A percentile compares a stretch with the other conserved stretches of the same genome.
Conservation (phyloP, 1,284 basidiomycete species). For the Trichosporon sp. region DNA sequence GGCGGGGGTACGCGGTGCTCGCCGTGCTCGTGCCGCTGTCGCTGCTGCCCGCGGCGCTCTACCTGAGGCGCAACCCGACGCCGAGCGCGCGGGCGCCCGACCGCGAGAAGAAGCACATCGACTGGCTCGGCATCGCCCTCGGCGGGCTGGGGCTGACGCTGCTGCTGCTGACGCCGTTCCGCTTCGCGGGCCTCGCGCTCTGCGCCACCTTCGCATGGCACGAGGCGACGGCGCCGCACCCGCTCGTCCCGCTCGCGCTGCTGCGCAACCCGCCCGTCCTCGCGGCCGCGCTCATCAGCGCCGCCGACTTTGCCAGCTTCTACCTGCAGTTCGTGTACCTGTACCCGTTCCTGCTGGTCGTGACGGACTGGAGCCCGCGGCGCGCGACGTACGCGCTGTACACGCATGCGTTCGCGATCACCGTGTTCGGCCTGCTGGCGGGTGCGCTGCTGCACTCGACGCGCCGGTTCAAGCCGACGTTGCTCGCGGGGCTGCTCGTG, state of each 20-base stretch:
- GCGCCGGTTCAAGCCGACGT: constrained; percentile 55
- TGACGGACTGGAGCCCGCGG: constrained; percentile 39
- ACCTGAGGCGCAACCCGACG: not conserved
- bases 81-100: not conserved
- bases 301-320: constrained; percentile 66
- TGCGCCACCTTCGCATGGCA: constrained; percentile 50
- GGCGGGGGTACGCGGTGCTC: constrained; percentile 67
- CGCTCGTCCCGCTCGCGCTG: constrained; percentile 57
- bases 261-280: constrained; percentile 59
- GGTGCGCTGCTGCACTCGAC: constrained; percentile 50
- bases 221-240: constrained; percentile 51
- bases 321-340: constrained; percentile 44
- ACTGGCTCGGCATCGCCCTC: not conserved
- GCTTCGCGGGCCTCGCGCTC: constrained; percentile 45
- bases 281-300: constrained; percentile 61
- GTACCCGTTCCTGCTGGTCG: constrained; percentile 45
- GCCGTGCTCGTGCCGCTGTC: constrained; percentile 46
- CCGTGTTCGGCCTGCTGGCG: constrained; percentile 51
- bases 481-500: constrained; percentile 63
- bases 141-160: not conserved
- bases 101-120: not conserved
- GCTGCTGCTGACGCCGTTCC: not conserved
- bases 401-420: constrained; percentile 47
- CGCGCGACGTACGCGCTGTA: constrained; percentile 43
- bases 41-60: constrained; percentile 36